phyloP scores from a whole-genome alignment of 495 filamentous ascomycete genomes.

The Evansstolkia leycettana region DNA sequence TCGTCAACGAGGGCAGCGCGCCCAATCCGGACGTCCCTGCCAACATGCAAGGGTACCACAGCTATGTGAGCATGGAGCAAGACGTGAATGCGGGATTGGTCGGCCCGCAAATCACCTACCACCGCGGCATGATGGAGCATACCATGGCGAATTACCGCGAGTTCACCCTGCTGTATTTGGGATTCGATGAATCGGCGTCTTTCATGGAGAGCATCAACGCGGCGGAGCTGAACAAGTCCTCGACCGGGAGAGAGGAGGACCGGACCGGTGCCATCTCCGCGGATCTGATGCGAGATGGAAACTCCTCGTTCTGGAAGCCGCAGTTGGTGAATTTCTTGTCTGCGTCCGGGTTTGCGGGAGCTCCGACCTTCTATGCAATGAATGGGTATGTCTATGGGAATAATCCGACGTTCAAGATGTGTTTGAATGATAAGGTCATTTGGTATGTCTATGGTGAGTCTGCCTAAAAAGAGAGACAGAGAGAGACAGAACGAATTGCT shows the following conservation, averaged over 20 bases:
- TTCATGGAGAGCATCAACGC: neutral
- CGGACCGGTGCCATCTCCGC: neutral
- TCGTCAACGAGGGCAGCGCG: neutral
- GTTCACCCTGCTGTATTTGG: neutral
- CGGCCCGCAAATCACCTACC: constrained; percentile 1
- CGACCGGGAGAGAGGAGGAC: neutral
- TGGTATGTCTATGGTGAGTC: constrained; percentile 3
- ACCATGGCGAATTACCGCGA: neutral
- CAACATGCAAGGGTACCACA: constrained; percentile 1
- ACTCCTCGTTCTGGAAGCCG: neutral
- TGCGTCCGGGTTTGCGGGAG: neutral
- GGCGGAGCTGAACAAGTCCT: neutral
- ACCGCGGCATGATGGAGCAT: constrained; percentile 1
- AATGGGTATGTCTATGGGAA: neutral
- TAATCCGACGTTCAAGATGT: neutral
- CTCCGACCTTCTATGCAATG: neutral
- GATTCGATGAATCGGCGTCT: neutral
- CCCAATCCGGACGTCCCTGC: neutral
- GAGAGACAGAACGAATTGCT: too few relatives aligned
- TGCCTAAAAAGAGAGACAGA: too few relatives aligned
- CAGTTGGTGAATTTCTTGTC: neutral
- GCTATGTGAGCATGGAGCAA: neutral
- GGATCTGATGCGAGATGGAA: neutral
- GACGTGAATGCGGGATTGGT: neutral
- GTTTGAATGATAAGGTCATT: constrained; percentile 1